Evolutionary conservation across 2,329 filamentous ascomycete species (phyloP).

Genomic region (Apiospora malaysiana): DNA sequence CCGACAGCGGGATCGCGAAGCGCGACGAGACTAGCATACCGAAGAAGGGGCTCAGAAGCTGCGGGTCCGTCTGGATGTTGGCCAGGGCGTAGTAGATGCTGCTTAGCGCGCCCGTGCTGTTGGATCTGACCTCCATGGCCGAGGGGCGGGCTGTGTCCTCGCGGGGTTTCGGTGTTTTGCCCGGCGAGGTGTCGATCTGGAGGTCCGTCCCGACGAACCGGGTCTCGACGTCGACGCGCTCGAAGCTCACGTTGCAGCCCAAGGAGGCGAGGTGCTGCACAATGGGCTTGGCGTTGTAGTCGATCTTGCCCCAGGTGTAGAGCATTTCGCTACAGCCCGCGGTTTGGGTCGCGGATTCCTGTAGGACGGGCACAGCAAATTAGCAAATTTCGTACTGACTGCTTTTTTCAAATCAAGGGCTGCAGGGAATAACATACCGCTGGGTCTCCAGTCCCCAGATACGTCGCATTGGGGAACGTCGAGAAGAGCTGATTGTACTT

Average conservation of each 20-base stretch:
- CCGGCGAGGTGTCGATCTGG: slow-evolving; percentile 33
- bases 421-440: background rate
- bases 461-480: background rate
- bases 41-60: slow-evolving; percentile 45
- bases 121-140: slow-evolving; percentile 20
- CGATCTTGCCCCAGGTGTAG: slow-evolving; percentile 26
- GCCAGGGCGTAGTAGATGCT: slow-evolving; percentile 40
- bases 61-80: slow-evolving; percentile 31
- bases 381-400: background rate
- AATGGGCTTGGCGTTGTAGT: slow-evolving; percentile 30
- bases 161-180: slow-evolving; percentile 35
- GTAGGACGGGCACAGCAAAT: background rate
- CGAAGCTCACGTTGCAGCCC: slow-evolving; percentile 46
- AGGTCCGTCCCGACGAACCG: slow-evolving; percentile 30
- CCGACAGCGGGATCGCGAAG: slow-evolving; percentile 37
- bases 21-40: slow-evolving; percentile 41
- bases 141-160: slow-evolving; percentile 32
- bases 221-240: slow-evolving; percentile 34
- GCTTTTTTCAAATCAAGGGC: too few species aligned
- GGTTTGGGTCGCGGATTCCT: background rate
- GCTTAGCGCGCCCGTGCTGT: slow-evolving; percentile 25
- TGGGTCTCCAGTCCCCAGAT: background rate
- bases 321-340: slow-evolving; percentile 16
- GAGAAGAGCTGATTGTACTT: background rate
- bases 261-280: slow-evolving; percentile 40